These are phyloP conservation scores for Lactarius evosmus DNA, from an alignment of 768 basidiomycete genomes.

Conservation along the genomic window DNA sequence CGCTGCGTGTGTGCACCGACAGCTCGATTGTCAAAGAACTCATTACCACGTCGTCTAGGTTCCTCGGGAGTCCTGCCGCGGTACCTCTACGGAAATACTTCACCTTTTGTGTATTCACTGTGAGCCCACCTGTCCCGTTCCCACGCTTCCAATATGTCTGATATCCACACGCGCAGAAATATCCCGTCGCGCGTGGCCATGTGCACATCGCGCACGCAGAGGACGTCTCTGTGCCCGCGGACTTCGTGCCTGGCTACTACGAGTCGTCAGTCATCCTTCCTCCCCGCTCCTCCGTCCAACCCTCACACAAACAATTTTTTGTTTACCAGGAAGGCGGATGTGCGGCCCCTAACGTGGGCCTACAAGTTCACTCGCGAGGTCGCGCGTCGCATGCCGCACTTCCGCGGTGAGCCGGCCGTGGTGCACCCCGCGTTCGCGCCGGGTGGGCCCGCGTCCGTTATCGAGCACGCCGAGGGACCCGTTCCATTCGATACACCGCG, in stretches of 20 bases:
- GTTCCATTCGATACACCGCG: conserved; percentile 31
- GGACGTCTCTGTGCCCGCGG: conserved; percentile 26
- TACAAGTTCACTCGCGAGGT: conserved; percentile 57
- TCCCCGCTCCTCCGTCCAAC: conserved; percentile 33
- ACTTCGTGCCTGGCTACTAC: conserved; percentile 33
- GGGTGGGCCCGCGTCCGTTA: conserved; percentile 31
- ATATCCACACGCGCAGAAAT: neutral
- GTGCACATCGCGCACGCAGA: conserved; percentile 26
- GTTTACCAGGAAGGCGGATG: conserved; percentile 27
- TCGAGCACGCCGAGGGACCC: conserved; percentile 23
- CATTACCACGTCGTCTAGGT: neutral
- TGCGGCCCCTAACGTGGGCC: conserved; percentile 45
- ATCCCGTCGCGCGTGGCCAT: conserved; percentile 27
- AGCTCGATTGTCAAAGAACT: neutral
- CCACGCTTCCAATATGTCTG: neutral
- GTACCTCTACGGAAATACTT: conserved; percentile 23
- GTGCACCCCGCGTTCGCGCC: conserved; percentile 34
- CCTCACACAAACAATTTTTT: conserved; percentile 28
- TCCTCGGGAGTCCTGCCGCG: conserved; percentile 21
- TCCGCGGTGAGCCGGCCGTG: conserved; percentile 34
- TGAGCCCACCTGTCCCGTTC: neutral
- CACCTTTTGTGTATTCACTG: conserved; percentile 20
- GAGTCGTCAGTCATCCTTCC: conserved; percentile 48
- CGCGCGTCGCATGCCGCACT: conserved; percentile 46
- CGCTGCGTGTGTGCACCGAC: conserved; percentile 39